Evolutionary conservation across 2,329 filamentous ascomycete genomes (phyloP), one percentile per base, ranked within the genome.

Genomic region (Arthrinium puccinioides): DNA sequence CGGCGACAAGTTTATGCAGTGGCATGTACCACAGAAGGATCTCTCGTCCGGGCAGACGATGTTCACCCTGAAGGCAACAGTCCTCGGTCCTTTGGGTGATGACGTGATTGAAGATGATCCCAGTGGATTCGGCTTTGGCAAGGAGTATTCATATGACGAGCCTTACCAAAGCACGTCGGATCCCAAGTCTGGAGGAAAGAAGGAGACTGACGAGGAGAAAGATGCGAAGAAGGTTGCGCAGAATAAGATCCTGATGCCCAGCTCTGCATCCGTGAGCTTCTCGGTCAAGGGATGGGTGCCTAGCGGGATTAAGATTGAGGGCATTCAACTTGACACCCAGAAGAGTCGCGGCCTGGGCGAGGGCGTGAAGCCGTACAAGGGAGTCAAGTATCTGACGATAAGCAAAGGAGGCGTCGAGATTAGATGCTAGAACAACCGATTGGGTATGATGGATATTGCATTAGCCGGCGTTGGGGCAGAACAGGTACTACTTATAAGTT

Each of bases 341-440:
- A 88, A 82, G 64, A 94, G 87, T 60, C 76, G 82, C 40, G 92
- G 92, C 0, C 53, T 98, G 31, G 87, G 87, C 0, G 87, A 94
- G 47, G 79, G 84, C 3, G 79, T 97, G 26, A 94, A 88, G 63
- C 92, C 92, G 18, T 97, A 95, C 63, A 98, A 97, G 64, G 92
- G 92, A 2, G 92, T 98, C 47, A 98, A 98, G 64, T 98, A 98
- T 61, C 59, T 98, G 50, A 96, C 89, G 13, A 68, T 82, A 33
- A 82, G 78, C 52, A 77, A 76, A 44, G 72, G 73, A 11, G 79
- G 78, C 16, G 67, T 82, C 28, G 79, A 83, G 59, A 70, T 79
- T 48, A 65, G 79, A 49, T 82, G 78, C 54, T 79, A 44, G 43
- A 30, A 27, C 21, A 19, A 14, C 16, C 13, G 32, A 30, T 24